Evolutionary conservation across 2,329 filamentous ascomycete genomes (phyloP), one percentile per base, ranked within the genome.

Genomic region (Penicillium sumatraense): DNA sequence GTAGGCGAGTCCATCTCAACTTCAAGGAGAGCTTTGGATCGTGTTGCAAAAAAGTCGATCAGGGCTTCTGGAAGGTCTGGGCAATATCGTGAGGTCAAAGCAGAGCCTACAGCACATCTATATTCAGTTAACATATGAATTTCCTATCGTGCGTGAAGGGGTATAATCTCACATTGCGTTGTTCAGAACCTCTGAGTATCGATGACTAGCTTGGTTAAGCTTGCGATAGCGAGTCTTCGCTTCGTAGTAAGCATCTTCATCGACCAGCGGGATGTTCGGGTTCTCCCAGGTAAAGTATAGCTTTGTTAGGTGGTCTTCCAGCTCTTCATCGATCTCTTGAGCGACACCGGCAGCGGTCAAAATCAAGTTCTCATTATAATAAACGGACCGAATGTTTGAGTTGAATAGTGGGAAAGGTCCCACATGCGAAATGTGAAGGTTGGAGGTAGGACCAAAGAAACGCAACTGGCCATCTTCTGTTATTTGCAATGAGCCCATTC

Each of bases 201-300:
- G 44, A 33, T 47, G 44, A 24, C 27, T 47, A 20, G 6, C 26
- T 33, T 21, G 26, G 33, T 33, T 47, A 24, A 33, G 27, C 16
- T 47, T 47, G 16, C n/a, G 59, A 40, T 31, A 65, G 26, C 5
- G 59, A 35, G 24, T 49, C 51, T 33, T 53, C 38, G 58, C 61
- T 9, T 50, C 33, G 42, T 57, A 56, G 27, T 58, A 64, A 10
- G 57, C 33, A 5, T 41, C 38, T 40, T 63, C 47, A 21, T 63
- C 56, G 1, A 65, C 61, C 11, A 65, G 47, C 29, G 61, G 62
- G 27, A 62, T 60, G 18, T 51, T 59, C 1, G 62, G 62, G 40
- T 65, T 62, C 40, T 65, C 58, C 61, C 61, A 63, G 7, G 47
- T 51, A 46, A 65, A 61, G 26, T 65, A 65, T 9, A 64, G 50